Conservation (phyloP, 2,329 filamentous ascomycete species). For the Alternaria triticimaculans region DNA sequence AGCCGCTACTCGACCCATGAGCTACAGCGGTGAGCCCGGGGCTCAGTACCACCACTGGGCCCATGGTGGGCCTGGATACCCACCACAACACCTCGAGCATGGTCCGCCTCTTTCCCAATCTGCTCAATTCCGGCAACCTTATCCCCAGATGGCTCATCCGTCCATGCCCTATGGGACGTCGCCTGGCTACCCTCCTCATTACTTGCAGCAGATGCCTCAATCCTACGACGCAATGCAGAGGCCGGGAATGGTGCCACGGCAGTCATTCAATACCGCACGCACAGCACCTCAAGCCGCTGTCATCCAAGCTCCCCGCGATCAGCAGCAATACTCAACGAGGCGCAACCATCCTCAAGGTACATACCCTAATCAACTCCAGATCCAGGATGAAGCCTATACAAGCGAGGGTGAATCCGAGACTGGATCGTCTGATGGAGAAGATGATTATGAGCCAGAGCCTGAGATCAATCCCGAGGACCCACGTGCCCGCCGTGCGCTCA, state of each 20-base stretch:
- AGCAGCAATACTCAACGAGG: too few species aligned
- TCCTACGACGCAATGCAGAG: too few species aligned
- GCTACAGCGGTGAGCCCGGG: conserved; percentile 39
- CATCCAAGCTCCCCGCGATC: too few species aligned
- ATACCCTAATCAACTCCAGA: too few species aligned
- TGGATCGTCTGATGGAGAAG: conserved; percentile 9
- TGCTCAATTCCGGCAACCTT: conserved; percentile 29
- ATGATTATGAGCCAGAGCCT: conserved; percentile 4
- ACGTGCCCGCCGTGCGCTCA: conserved; percentile 23
- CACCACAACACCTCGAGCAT: conserved; percentile 31
- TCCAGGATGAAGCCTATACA: too few species aligned
- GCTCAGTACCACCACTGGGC: conserved; percentile 21
- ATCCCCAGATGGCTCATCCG: conserved; percentile 6
- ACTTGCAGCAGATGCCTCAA: too few species aligned
- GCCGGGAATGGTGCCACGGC: too few species aligned
- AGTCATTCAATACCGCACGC: too few species aligned
- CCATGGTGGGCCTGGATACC: conserved; percentile 32
- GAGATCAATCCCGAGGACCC: conserved; percentile 12
- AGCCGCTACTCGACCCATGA: conserved; percentile 38
- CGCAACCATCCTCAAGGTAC: too few species aligned
- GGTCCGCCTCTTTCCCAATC: conserved; percentile 44
- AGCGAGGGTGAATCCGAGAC: conserved; percentile 6
- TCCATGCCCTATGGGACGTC: too few species aligned
- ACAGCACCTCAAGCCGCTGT: too few species aligned
- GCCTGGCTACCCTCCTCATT: too few species aligned